These are phyloP conservation scores for Gelatoporia subvermispora DNA, from an alignment of 768 basidiomycete genomes.

Conservation along the genomic window DNA sequence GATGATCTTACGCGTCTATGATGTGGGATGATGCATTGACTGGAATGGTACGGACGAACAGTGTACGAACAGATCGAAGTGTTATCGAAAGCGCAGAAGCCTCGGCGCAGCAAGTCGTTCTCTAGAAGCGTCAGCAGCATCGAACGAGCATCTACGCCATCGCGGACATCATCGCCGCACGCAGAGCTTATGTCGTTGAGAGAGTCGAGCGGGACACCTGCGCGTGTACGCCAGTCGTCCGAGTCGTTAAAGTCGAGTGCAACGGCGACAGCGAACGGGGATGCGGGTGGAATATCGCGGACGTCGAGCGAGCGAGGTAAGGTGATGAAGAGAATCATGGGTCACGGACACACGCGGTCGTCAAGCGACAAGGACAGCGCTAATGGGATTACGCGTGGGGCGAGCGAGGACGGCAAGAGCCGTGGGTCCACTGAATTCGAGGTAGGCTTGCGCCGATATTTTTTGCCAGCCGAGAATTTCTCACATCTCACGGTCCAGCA, in stretches of 20 bases:
- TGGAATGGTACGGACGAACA: slow-evolving; percentile 22
- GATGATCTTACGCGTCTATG: background rate
- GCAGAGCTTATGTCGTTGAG: background rate
- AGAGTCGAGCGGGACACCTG: background rate
- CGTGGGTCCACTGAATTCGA: slow-evolving; percentile 15
- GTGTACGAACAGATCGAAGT: slow-evolving; percentile 78
- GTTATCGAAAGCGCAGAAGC: slow-evolving; percentile 51
- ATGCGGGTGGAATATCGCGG: slow-evolving; percentile 28
- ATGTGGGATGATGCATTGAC: background rate
- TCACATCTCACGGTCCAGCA: slow-evolving; percentile 8
- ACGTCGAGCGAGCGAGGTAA: slow-evolving; percentile 64
- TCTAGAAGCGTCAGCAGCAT: slow-evolving; percentile 31
- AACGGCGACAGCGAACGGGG: slow-evolving; percentile 10
- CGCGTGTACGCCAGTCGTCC: slow-evolving; percentile 29
- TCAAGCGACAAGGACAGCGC: slow-evolving; percentile 32
- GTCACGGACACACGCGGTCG: slow-evolving; percentile 43
- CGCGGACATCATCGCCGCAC: slow-evolving; percentile 20
- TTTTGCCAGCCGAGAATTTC: background rate
- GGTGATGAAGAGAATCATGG: slow-evolving; percentile 60
- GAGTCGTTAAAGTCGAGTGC: slow-evolving; percentile 31
- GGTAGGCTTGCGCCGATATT: slow-evolving; percentile 13
- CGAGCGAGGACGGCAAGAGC: slow-evolving; percentile 26
- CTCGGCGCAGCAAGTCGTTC: slow-evolving; percentile 67
- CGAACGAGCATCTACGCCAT: slow-evolving; percentile 44
- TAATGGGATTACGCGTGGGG: slow-evolving; percentile 11